These are phyloP conservation scores for Flagelloscypha sp. DNA, from an alignment of 768 basidiomycete species.

Conservation along the genomic window DNA sequence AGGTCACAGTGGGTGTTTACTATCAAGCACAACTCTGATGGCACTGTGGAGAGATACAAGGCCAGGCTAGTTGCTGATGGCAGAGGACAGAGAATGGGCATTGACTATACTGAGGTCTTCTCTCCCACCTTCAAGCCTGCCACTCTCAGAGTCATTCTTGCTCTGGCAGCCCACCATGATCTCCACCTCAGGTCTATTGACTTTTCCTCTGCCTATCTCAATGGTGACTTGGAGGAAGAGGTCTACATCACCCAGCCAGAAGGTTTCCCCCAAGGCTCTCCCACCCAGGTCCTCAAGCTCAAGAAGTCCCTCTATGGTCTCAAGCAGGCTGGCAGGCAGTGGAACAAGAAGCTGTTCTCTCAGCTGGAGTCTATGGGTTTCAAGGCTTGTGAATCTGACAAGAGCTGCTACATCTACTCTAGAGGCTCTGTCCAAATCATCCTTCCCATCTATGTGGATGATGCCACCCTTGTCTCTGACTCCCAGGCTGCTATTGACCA, in stretches of 20 bases:
- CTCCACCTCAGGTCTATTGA: conserved; percentile 14
- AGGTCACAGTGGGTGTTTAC: conserved; percentile 20
- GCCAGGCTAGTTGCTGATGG: conserved; percentile 21
- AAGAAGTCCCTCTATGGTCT: conserved; percentile 14
- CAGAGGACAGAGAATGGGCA: conserved; percentile 18
- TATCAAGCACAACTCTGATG: conserved; percentile 18
- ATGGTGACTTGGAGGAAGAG: conserved; percentile 12
- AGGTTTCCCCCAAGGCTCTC: conserved; percentile 12
- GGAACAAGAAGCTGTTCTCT: conserved; percentile 12
- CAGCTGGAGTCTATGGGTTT: conserved; percentile 3
- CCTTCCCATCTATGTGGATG: too few species aligned
- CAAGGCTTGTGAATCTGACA: background rate
- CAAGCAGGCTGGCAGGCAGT: conserved; percentile 12
- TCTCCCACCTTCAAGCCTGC: conserved; percentile 10
- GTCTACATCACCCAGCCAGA: conserved; percentile 16
- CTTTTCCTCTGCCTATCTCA: conserved; percentile 13
- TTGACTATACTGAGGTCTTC: conserved; percentile 19
- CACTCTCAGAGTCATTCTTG: conserved; percentile 8
- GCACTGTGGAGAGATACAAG: conserved; percentile 19
- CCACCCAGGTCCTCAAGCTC: background rate
- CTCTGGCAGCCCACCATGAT: conserved; percentile 14
- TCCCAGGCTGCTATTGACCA: too few species aligned
- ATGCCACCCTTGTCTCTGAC: too few species aligned
- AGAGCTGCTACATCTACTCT: conserved; percentile 8
- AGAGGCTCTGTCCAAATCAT: conserved; percentile 7